Evolutionary conservation across 495 filamentous ascomycete species (phyloP).

Genomic region (Amniculicola lignicola): DNA sequence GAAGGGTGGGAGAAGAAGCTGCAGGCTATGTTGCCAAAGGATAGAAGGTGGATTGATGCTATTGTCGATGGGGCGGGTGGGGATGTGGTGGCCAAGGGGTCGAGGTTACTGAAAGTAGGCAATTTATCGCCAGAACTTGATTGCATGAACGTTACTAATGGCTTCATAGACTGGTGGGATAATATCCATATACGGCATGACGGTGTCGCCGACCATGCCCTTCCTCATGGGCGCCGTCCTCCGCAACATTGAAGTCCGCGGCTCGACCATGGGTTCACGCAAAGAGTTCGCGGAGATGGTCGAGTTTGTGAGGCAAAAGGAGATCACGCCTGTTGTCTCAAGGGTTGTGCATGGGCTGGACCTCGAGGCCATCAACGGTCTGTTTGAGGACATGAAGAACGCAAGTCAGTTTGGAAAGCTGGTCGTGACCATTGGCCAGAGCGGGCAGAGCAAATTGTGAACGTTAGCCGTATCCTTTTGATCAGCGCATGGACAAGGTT

Average conservation of each 20-base stretch:
- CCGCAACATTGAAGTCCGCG: conserved; percentile 45
- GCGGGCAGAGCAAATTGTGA: conserved; percentile 35
- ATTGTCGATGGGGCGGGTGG: conserved; percentile 47
- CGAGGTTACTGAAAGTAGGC: conserved; percentile 41
- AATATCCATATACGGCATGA: conserved; percentile 46
- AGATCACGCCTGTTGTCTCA: conserved; percentile 42
- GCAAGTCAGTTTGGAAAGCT: conserved; percentile 46
- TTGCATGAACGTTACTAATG: background rate
- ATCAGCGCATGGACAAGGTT: too few relatives aligned
- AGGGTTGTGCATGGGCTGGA: conserved; percentile 37
- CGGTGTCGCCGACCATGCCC: conserved; percentile 41
- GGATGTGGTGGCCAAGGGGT: conserved; percentile 40
- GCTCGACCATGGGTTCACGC: conserved; percentile 47
- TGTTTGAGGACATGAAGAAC: conserved; percentile 48
- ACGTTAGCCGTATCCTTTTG: too few relatives aligned
- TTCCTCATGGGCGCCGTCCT: conserved; percentile 43
- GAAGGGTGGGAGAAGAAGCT: conserved; percentile 46
- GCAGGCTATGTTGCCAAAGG: conserved; percentile 35
- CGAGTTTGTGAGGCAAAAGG: conserved; percentile 39
- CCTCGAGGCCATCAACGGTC: conserved; percentile 40
- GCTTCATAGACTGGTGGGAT: conserved; percentile 40
- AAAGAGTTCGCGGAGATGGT: conserved; percentile 48
- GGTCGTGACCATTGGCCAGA: conserved; percentile 39
- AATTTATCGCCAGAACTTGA: background rate
- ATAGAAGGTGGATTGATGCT: conserved; percentile 39